A percentile compares a stretch with the other conserved stretches of the same genome.
phyloP scores from a whole-genome alignment of 1,139 yeast species.

The Waltiozyma sp. region DNA sequence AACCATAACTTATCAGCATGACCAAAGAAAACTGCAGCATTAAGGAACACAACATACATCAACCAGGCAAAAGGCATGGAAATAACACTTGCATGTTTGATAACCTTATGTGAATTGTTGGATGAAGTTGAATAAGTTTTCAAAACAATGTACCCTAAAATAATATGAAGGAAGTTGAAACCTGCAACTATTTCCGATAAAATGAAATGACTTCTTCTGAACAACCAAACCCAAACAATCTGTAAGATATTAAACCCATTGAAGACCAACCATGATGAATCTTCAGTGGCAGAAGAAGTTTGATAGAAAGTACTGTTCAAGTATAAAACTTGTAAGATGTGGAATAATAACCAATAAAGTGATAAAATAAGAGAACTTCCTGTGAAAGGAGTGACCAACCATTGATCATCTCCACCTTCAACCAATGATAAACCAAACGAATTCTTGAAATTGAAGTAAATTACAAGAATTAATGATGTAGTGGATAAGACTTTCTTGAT shows the following conservation, averaged over 20 bases:
- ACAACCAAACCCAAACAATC: conserved; percentile 51
- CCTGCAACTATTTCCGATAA: conserved; percentile 46
- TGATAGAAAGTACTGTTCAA: conserved; percentile 19
- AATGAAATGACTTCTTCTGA: conserved; percentile 43
- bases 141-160: conserved; percentile 41
- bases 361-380: conserved; percentile 41
- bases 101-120: conserved; percentile 31
- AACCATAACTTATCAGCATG: conserved; percentile 34
- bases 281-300: not conserved
- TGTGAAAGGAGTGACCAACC: conserved; percentile 54
- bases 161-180: conserved; percentile 46
- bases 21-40: conserved; percentile 59
- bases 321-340: conserved; percentile 43
- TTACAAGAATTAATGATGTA: conserved; percentile 26
- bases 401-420: conserved; percentile 8
- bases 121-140: conserved; percentile 49
- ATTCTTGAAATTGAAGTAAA: conserved; percentile 43
- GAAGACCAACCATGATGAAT: conserved; percentile 21
- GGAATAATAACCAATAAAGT: conserved; percentile 47
- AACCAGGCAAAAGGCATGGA: conserved; percentile 73
- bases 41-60: conserved; percentile 66
- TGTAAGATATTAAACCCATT: conserved; percentile 47
- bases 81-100: conserved; percentile 51
- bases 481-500: conserved; percentile 5
- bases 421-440: conserved; percentile 36